A percentile compares a stretch with the other conserved stretches of the same genome.
Evolutionary conservation across 1,284 basidiomycete species (phyloP).

Genomic region (Puccinia polysora): DNA sequence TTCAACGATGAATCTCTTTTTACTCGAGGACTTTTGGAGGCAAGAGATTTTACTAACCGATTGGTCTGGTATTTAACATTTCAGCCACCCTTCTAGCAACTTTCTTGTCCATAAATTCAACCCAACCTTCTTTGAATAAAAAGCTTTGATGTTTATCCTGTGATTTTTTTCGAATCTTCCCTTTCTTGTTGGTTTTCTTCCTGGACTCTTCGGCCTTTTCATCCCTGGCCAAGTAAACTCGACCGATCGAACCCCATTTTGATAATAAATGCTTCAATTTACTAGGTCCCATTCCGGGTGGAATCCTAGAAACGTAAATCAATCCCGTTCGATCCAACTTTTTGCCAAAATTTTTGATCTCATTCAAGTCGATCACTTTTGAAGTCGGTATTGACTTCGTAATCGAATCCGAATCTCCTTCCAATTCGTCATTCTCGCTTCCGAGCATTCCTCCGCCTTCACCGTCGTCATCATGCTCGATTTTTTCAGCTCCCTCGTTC

Average conservation of each 20-base stretch:
- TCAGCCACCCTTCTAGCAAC: constrained; percentile 83
- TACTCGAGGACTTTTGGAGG: too few relatives aligned
- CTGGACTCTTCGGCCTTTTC: constrained; percentile 75
- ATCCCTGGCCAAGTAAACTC: constrained; percentile 58
- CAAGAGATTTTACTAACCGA: constrained; percentile 60
- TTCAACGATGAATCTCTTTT: too few relatives aligned
- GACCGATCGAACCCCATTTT: constrained; percentile 50
- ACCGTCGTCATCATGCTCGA: constrained; percentile 50
- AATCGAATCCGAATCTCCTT: constrained; percentile 42
- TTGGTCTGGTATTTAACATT: constrained; percentile 92
- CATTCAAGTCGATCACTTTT: constrained; percentile 35
- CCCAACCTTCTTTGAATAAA: constrained; percentile 92
- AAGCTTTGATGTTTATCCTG: constrained; percentile 61
- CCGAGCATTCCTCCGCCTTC: constrained; percentile 41
- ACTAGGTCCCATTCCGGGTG: constrained; percentile 95
- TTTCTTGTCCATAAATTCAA: constrained; percentile 91
- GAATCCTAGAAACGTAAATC: constrained; percentile 90
- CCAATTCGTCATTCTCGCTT: constrained; percentile 43
- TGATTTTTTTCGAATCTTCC: constrained; percentile 70
- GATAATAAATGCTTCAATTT: constrained; percentile 82
- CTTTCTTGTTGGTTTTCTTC: constrained; percentile 82
- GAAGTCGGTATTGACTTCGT: not conserved
- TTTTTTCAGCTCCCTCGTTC: constrained; percentile 40
- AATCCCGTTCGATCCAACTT: constrained; percentile 62
- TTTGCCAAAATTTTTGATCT: constrained; percentile 33